Percentiles rank a stretch among this genome's conserved stretches.
phyloP scores from a whole-genome alignment of 2,329 filamentous ascomycete species.

The Alternaria tenuissima region DNA sequence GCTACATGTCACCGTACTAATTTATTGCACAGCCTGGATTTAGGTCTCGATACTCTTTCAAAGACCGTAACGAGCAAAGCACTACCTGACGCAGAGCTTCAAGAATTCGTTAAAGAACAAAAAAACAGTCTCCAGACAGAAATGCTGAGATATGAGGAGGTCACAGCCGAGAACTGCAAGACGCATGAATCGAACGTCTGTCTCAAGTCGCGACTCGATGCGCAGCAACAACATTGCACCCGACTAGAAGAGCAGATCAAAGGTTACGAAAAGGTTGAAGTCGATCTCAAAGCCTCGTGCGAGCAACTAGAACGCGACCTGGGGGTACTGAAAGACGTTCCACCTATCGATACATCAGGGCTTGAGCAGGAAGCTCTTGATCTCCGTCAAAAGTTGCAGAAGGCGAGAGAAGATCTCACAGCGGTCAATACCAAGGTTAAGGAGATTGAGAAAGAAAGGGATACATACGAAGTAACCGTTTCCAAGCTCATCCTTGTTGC shows the following conservation, averaged over 20 bases:
- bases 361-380: constrained; percentile 15
- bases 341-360: constrained; percentile 1
- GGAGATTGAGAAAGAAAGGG: constrained; percentile 10
- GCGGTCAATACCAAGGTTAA: constrained; percentile 9
- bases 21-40: constrained; percentile 22
- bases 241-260: constrained; percentile 22
- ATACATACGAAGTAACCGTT: constrained; percentile 9
- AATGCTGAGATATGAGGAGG: constrained; percentile 31
- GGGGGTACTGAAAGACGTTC: constrained; percentile 13
- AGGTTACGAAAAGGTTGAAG: constrained; percentile 18
- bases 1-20: constrained; percentile 9
- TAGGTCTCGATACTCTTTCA: constrained; percentile 24
- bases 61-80: constrained; percentile 1
- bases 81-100: constrained; percentile 14
- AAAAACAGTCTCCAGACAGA: constrained; percentile 25
- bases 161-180: constrained; percentile 22
- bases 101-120: constrained; percentile 23
- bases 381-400: constrained; percentile 24
- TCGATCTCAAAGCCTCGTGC: constrained; percentile 15
- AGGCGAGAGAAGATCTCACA: constrained; percentile 19
- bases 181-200: constrained; percentile 21
- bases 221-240: constrained; percentile 21
- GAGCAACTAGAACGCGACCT: constrained; percentile 28
- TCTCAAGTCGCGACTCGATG: constrained; percentile 27
- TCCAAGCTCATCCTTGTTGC: neutral